Evolutionary conservation across 257 asterid genomes (phyloP).

Genomic region (Knoxia roxburghii): DNA sequence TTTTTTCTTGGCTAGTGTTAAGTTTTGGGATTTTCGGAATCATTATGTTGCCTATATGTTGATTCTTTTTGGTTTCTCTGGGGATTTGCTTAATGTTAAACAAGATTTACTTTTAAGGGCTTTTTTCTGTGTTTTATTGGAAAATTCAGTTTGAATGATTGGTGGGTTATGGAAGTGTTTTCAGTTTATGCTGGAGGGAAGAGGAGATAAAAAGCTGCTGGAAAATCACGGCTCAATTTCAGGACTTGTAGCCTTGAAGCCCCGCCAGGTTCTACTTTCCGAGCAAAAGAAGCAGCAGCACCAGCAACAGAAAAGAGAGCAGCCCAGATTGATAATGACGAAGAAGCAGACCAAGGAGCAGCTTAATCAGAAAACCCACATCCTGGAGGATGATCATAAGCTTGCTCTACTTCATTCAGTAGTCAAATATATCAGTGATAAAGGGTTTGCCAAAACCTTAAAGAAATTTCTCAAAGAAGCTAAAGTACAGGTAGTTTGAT

Average conservation of each 20-base stretch:
- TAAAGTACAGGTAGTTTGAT: slow-evolving; percentile 24
- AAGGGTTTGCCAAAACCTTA: slow-evolving; percentile 29
- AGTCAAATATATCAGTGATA: slow-evolving; percentile 21
- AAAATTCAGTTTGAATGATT: no score
- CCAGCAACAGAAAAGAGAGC: no score
- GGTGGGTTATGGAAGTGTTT: not conserved
- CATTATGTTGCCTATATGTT: no score
- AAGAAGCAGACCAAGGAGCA: slow-evolving; percentile 11
- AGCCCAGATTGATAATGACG: slow-evolving; percentile 9
- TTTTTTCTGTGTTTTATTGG: no score
- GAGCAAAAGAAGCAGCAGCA: slow-evolving; percentile 15
- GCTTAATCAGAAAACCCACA: not conserved
- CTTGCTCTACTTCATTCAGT: slow-evolving; percentile 22
- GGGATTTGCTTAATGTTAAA: not conserved
- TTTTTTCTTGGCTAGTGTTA: not conserved
- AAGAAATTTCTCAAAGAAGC: slow-evolving; percentile 30
- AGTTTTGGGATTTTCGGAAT: not conserved
- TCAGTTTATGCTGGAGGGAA: slow-evolving; percentile 11
- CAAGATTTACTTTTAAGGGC: not conserved
- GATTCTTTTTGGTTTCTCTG: not conserved
- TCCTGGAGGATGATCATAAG: slow-evolving; percentile 9
- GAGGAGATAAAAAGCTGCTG: not conserved
- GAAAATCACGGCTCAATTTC: slow-evolving; percentile 8
- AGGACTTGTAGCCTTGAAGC: slow-evolving; percentile 23
- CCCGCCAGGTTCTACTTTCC: slow-evolving; percentile 31